A percentile compares a stretch with the other conserved stretches of the same genome.
phyloP scores from a whole-genome alignment of 139 green algal species.

The Chlamydomonas schloesseri region DNA sequence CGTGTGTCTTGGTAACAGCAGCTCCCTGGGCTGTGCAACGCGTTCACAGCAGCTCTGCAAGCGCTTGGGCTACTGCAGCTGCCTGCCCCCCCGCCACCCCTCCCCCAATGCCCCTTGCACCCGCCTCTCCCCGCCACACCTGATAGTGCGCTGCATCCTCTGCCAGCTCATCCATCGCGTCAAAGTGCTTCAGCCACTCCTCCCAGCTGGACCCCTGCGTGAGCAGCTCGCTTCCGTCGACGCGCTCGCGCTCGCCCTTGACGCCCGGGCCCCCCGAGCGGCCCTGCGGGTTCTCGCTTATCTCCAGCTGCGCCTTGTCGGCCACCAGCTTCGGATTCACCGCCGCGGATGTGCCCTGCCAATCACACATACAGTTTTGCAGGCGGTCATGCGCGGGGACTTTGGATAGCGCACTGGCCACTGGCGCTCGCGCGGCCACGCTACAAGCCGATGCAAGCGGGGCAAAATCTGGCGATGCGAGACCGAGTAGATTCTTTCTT shows the following conservation, averaged over 20 bases:
- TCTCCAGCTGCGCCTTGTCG: background rate
- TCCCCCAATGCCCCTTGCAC: too few relatives aligned
- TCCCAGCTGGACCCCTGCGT: constrained; percentile 8
- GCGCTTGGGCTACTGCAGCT: too few relatives aligned
- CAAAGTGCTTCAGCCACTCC: constrained; percentile 33
- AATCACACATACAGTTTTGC: background rate
- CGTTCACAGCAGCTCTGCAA: too few relatives aligned
- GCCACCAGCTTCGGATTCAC: constrained; percentile 16
- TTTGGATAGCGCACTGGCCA: too few relatives aligned
- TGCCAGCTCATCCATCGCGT: constrained; percentile 31
- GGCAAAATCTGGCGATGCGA: too few relatives aligned
- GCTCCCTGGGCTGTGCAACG: too few relatives aligned
- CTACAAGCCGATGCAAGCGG: too few relatives aligned
- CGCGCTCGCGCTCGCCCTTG: constrained; percentile 23
- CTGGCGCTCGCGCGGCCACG: too few relatives aligned
- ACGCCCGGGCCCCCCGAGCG: background rate
- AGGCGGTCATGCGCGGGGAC: too few relatives aligned
- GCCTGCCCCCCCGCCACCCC: too few relatives aligned
- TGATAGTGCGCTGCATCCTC: constrained; percentile 42
- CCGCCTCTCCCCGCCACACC: too few relatives aligned
- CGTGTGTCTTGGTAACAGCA: too few relatives aligned
- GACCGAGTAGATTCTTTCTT: background rate
- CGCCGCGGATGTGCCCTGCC: constrained; percentile 10
- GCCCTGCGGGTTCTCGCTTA: background rate
- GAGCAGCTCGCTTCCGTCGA: background rate